Evolutionary conservation across 2,329 filamentous ascomycete genomes (phyloP), one percentile per base, ranked within the genome.

Genomic region (Cercospora janseana): DNA sequence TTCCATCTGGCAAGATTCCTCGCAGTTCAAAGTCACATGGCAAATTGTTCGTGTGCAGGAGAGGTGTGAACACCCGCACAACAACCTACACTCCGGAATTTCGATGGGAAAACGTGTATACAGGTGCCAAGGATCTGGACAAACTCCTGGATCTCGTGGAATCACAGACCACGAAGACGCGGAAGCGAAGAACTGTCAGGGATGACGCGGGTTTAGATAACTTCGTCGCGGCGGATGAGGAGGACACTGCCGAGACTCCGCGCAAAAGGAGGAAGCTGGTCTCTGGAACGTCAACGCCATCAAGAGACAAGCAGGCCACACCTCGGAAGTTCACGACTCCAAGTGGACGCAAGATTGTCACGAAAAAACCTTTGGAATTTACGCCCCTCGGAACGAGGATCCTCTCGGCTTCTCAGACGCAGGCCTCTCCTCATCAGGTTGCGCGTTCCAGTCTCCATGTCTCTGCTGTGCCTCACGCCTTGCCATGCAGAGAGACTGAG

Each of bases 21-120:
- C 84, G 85, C 53, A 82, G 77, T 40, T 83, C 87, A 2, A 80
- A 80, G 45, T 86, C 91, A 60, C 83, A 81, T 65, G 89, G 88
- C 57, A 96, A 94, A 70, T 83, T 87, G 13, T 97, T 97, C 63
- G 72, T 97, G 41, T 97, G 93, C 65, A 84, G 91, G 44, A 79
- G 92, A 66, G 93, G 89, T 16, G 94, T 91, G 64, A 95, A 94
- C 65, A 87, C 88, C 9, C 78, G 90, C 51, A 95, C 91, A 18
- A 86, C 89, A 15, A 90, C 83, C 16, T 98, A 97, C 66, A 96
- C 92, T 0, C 83, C 93, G 10, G 90, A 96, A 61, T 95, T 98
- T 59, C 68, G 80, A 1, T 98, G 93, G 93, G 90, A 96, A 65
- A 82, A 95, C 34, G 71, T 94, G 2, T 95, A 88, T 61, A 75